Percentiles rank a stretch among this genome's conserved stretches.
Evolutionary conservation across 371 early-diverging fungal species (phyloP).

Genomic region (Chytridiales sp.): DNA sequence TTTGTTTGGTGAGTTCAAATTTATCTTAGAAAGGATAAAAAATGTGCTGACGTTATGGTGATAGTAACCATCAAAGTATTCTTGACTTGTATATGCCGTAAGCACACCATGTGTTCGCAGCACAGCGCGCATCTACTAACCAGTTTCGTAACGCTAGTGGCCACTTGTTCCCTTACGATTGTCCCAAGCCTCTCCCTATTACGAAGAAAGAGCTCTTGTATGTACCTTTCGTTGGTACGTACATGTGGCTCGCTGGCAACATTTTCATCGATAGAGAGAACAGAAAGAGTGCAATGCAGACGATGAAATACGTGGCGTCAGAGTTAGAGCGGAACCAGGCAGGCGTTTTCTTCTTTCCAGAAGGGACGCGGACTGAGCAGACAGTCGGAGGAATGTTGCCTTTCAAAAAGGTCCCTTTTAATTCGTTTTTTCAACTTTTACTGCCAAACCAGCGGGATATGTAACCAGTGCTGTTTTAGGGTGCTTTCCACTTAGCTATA

Average conservation of each 20-base stretch:
- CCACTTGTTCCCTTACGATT: constrained; percentile 63
- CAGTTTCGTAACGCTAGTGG: constrained; percentile 36
- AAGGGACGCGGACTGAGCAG: constrained; percentile 87
- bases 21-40: neutral
- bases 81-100: constrained; percentile 55
- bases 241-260: constrained; percentile 70
- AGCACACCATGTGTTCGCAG: neutral
- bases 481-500: constrained; percentile 83
- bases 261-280: constrained; percentile 91
- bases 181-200: constrained; percentile 64
- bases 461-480: constrained; percentile 22
- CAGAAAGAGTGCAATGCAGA: constrained; percentile 71
- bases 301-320: constrained; percentile 72
- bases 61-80: constrained; percentile 83
- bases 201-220: constrained; percentile 78
- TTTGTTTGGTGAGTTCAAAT: constrained; percentile 26
- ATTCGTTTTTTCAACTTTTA: too few relatives aligned
- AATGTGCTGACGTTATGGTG: neutral
- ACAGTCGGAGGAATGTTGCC: constrained; percentile 73
- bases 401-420: constrained; percentile 80
- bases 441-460: too few relatives aligned
- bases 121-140: neutral
- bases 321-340: constrained; percentile 74
- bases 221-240: constrained; percentile 83
- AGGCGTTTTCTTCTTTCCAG: constrained; percentile 88